Evolutionary conservation across 768 basidiomycete species (phyloP).

Genomic region (Porphyrellus cyaneotinctus): DNA sequence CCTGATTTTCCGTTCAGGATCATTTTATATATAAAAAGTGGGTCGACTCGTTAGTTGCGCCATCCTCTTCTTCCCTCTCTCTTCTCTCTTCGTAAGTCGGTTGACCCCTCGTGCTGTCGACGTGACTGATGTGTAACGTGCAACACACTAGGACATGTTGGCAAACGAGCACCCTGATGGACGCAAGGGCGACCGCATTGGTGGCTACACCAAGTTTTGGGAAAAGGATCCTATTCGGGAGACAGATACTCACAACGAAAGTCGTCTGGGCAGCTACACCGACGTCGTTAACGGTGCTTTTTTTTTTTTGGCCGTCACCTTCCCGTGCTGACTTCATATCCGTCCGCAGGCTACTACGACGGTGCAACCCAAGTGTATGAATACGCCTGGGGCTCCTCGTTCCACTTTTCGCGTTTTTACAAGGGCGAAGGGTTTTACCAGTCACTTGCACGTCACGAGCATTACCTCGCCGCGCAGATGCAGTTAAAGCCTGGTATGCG

Average conservation of each 20-base stretch:
- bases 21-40: slow-evolving; percentile 17
- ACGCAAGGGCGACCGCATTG: slow-evolving; percentile 63
- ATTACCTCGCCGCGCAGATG: slow-evolving; percentile 92
- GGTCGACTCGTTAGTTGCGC: neutral
- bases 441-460: slow-evolving; percentile 86
- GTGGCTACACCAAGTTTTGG: slow-evolving; percentile 91
- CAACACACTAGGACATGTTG: slow-evolving; percentile 2
- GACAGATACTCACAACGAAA: slow-evolving; percentile 56
- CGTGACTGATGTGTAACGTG: neutral
- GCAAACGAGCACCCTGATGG: slow-evolving; percentile 45
- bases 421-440: slow-evolving; percentile 77
- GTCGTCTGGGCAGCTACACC: slow-evolving; percentile 76
- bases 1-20: slow-evolving; percentile 15
- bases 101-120: neutral
- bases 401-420: slow-evolving; percentile 98
- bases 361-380: slow-evolving; percentile 95
- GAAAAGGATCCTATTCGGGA: slow-evolving; percentile 76
- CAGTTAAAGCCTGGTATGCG: slow-evolving; percentile 83
- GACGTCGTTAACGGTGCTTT: slow-evolving; percentile 90
- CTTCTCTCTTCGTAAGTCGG: neutral
- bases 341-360: slow-evolving; percentile 81
- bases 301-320: neutral
- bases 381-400: slow-evolving; percentile 86
- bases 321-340: neutral
- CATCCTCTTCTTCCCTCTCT: neutral